A percentile compares a stretch with the other conserved stretches of the same genome.
These are phyloP conservation scores for Porcisia hertigi DNA, from an alignment of 208 protist genomes.

Conservation along the genomic window DNA sequence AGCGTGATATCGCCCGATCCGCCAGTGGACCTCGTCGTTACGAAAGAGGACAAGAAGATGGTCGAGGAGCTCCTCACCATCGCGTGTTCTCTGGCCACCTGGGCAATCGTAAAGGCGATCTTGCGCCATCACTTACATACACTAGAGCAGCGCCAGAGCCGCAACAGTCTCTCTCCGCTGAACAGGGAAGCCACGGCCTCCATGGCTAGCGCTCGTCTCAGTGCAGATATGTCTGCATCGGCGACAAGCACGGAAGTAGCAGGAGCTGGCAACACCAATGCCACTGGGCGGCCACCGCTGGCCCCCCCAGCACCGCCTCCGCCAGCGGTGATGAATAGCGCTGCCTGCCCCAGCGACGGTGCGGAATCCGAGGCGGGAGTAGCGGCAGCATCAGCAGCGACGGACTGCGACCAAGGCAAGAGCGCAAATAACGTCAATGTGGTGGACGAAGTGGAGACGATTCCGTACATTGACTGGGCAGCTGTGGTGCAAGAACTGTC, in stretches of 20 bases:
- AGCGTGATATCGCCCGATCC: conserved; percentile 11
- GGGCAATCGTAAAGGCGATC: conserved; percentile 64
- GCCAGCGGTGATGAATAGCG: conserved; percentile 7
- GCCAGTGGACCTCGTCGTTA: conserved; percentile 12
- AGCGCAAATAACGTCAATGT: background rate
- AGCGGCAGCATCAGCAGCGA: background rate
- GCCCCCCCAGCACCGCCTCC: conserved; percentile 10
- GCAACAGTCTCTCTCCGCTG: background rate
- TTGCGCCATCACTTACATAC: conserved; percentile 50
- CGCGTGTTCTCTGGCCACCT: conserved; percentile 61
- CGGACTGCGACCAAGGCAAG: background rate
- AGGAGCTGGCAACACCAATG: conserved; percentile 6
- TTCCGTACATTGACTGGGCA: conserved; percentile 58
- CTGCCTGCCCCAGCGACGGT: background rate
- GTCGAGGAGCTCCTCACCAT: conserved; percentile 55
- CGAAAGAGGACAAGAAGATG: conserved; percentile 34
- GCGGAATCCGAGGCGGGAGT: background rate
- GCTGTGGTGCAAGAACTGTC: conserved; percentile 63
- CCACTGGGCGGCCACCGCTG: conserved; percentile 16
- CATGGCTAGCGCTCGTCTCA: background rate
- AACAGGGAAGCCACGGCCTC: background rate
- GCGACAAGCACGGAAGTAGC: conserved; percentile 1
- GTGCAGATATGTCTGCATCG: conserved; percentile 1
- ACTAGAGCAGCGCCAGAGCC: conserved; percentile 14
- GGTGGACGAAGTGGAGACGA: background rate